A percentile compares a stretch with the other conserved stretches of the same genome.
Conservation (phyloP, 208 protist genomes). For the Porcisia hertigi region DNA sequence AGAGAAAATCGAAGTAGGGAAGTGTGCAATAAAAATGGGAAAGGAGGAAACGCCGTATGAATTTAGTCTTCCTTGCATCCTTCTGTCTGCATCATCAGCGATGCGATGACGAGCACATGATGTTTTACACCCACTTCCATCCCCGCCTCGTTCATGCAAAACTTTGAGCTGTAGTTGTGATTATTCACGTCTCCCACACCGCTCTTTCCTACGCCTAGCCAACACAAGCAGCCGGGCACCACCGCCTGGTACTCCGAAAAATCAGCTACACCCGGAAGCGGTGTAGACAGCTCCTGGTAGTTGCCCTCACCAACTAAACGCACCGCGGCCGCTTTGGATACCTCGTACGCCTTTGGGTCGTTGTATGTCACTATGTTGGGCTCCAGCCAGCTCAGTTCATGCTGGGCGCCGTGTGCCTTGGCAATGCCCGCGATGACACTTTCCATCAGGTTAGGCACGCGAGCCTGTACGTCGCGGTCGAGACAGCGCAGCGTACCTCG, state of each 20-base stretch:
- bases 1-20: background rate
- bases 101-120: constrained; percentile 64
- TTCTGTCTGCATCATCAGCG: constrained; percentile 51
- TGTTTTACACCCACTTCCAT: constrained; percentile 74
- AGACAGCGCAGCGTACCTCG: constrained; percentile 72
- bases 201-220: constrained; percentile 51
- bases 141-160: constrained; percentile 60
- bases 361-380: constrained; percentile 87
- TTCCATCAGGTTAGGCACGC: constrained; percentile 67
- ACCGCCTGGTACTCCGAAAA: constrained; percentile 78
- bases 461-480: constrained; percentile 59
- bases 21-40: background rate
- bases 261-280: constrained; percentile 65
- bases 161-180: constrained; percentile 77
- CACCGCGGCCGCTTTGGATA: constrained; percentile 47
- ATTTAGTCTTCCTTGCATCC: constrained; percentile 22
- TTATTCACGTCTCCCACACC: constrained; percentile 38
- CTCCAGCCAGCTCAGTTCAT: constrained; percentile 73
- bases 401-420: constrained; percentile 57
- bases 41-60: background rate
- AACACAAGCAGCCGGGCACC: constrained; percentile 76
- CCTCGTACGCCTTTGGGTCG: constrained; percentile 65
- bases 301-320: constrained; percentile 48
- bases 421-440: constrained; percentile 64
- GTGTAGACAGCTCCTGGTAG: constrained; percentile 48